phyloP scores from a whole-genome alignment of 169 alveolate species.

The Cyclospora cayetanensis region DNA sequence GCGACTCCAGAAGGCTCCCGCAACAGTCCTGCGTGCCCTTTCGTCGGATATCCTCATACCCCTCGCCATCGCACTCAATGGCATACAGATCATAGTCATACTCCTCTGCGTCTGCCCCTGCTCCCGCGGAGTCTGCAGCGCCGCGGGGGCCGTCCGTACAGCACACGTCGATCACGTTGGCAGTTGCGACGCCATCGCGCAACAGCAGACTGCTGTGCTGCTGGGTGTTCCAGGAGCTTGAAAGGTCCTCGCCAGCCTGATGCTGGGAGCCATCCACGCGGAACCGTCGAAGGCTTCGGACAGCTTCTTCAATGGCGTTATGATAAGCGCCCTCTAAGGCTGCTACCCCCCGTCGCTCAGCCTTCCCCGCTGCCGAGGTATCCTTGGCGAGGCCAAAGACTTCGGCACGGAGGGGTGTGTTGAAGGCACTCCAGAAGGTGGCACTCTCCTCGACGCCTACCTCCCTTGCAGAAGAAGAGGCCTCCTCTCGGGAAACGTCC shows the following conservation, averaged over 20 bases:
- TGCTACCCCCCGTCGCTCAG: background rate
- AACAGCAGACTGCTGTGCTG: constrained; percentile 28
- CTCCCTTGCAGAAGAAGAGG: background rate
- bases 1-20: background rate
- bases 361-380: background rate
- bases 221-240: too few species aligned
- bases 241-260: background rate
- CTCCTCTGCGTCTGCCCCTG: background rate
- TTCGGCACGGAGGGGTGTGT: background rate
- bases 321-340: background rate
- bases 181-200: background rate
- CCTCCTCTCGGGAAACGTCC: too few species aligned
- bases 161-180: background rate
- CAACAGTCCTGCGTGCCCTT: background rate
- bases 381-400: background rate
- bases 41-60: background rate
- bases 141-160: background rate
- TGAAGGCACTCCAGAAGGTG: background rate
- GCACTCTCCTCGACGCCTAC: background rate
- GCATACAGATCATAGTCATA: background rate
- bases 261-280: background rate
- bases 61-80: background rate
- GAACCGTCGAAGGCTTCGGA: background rate
- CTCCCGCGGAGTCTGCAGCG: background rate
- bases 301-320: background rate